Percentiles rank a stretch among this genome's conserved stretches.
Evolutionary conservation across 768 basidiomycete species (phyloP).

Genomic region (Tricholoma saponaceum): DNA sequence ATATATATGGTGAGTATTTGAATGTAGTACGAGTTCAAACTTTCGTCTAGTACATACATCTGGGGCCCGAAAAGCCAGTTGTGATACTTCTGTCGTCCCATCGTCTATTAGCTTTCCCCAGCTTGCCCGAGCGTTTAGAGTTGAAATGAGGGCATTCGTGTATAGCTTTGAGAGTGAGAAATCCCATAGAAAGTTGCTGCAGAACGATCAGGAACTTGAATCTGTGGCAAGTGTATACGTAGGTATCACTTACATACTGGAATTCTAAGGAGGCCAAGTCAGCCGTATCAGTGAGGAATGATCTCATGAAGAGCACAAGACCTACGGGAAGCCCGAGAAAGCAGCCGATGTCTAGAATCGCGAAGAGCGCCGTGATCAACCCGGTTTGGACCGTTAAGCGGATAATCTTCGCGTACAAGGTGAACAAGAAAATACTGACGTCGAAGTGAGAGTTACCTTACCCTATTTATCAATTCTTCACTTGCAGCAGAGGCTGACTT

Average conservation of each 20-base stretch:
- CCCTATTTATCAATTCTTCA: constrained; percentile 35
- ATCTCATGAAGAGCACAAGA: background rate
- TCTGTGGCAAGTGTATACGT: background rate
- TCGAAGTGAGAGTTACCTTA: no score
- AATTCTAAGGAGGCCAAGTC: constrained; percentile 12
- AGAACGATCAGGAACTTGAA: background rate
- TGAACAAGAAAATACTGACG: no score
- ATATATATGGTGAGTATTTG: background rate
- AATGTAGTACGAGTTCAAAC: background rate
- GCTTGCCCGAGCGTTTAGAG: background rate
- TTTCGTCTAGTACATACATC: background rate
- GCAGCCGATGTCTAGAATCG: no score
- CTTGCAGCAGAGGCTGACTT: constrained; percentile 40
- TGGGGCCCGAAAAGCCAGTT: background rate
- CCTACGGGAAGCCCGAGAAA: constrained; percentile 36
- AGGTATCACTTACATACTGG: constrained; percentile 16
- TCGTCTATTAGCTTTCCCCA: background rate
- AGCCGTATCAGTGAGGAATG: background rate
- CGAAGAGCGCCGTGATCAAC: no score
- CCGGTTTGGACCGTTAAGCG: no score
- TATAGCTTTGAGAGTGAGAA: constrained; percentile 25
- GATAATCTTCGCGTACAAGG: no score
- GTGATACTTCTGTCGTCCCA: background rate
- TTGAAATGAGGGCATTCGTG: constrained; percentile 17
- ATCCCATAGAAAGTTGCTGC: constrained; percentile 25